Conservation (phyloP, 306 rosid genomes). For the Vigna mungo region DNA sequence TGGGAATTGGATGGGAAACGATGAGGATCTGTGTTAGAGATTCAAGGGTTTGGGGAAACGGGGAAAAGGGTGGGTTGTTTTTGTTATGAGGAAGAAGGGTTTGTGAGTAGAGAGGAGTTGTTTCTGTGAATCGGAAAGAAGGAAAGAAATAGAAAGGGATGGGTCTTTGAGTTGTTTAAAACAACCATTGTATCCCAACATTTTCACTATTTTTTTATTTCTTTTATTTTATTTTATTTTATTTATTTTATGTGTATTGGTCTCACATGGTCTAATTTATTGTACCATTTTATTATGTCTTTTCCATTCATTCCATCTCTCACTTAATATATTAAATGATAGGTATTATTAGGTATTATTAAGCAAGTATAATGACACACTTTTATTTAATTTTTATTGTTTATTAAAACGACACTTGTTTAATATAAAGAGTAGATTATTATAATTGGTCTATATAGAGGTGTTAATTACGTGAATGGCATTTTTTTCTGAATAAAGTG, state of each 20-base stretch:
- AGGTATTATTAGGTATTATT: too few species aligned
- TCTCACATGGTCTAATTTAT: not conserved
- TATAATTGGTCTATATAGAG: too few species aligned
- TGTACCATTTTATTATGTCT: not conserved
- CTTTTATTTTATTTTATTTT: too few species aligned
- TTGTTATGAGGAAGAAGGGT: conserved; percentile 6
- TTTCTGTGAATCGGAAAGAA: conserved; percentile 40
- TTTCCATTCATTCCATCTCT: not conserved
- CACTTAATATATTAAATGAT: not conserved
- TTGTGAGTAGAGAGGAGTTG: conserved; percentile 1
- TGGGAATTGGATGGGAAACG: conserved; percentile 22
- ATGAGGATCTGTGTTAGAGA: conserved; percentile 37
- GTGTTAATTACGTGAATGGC: not conserved
- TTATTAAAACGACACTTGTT: too few species aligned
- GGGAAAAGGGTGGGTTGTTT: not conserved
- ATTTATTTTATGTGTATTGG: not conserved
- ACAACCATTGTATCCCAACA: not conserved
- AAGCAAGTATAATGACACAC: too few species aligned
- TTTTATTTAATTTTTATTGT: too few species aligned
- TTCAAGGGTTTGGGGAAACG: conserved; percentile 22
- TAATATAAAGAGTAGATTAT: too few species aligned
- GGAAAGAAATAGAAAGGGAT: conserved; percentile 20
- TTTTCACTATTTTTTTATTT: not conserved
- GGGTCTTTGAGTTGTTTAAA: conserved; percentile 35
- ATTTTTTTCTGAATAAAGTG: conserved; percentile 11